Evolutionary conservation across 108 stramenopile species (phyloP).

Genomic region (Bacterosira constricta): DNA sequence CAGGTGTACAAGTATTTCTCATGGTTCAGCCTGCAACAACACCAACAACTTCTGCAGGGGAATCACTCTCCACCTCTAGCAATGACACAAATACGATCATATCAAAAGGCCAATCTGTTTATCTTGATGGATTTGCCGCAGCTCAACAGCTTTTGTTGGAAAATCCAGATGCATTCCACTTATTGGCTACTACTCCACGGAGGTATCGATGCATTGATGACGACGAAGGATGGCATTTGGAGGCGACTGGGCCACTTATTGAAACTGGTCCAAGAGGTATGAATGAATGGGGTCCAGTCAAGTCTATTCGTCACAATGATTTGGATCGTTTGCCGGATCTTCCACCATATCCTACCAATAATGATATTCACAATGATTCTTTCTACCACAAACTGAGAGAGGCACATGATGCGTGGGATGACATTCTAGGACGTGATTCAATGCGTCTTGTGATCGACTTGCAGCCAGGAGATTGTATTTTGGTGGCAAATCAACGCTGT

Average conservation of each 20-base stretch:
- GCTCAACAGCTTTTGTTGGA: conserved; percentile 50
- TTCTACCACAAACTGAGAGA: conserved; percentile 56
- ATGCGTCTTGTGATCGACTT: conserved; percentile 75
- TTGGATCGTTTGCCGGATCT: conserved; percentile 83
- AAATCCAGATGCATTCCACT: conserved; percentile 62
- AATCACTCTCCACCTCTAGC: conserved; percentile 17
- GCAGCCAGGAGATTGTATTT: conserved; percentile 73
- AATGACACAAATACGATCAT: not conserved
- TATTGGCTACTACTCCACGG: conserved; percentile 56
- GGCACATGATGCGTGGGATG: conserved; percentile 76
- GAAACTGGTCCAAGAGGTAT: conserved; percentile 23
- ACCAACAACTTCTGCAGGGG: conserved; percentile 42
- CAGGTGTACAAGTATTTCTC: conserved; percentile 87
- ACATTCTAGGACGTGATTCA: conserved; percentile 61
- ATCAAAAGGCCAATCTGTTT: conserved; percentile 51
- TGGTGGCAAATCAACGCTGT: conserved; percentile 86
- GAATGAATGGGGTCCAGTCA: conserved; percentile 49
- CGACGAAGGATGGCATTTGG: conserved; percentile 77
- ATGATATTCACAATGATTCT: conserved; percentile 39
- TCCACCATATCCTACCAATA: conserved; percentile 46
- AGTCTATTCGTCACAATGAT: conserved; percentile 83
- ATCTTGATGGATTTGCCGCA: conserved; percentile 79
- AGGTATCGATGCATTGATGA: conserved; percentile 71
- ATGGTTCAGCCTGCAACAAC: conserved; percentile 72
- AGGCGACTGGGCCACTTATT: conserved; percentile 73